A percentile compares a stretch with the other conserved stretches of the same genome.
Conservation (phyloP, 1,284 basidiomycete genomes). For the Puccinia hordei region DNA sequence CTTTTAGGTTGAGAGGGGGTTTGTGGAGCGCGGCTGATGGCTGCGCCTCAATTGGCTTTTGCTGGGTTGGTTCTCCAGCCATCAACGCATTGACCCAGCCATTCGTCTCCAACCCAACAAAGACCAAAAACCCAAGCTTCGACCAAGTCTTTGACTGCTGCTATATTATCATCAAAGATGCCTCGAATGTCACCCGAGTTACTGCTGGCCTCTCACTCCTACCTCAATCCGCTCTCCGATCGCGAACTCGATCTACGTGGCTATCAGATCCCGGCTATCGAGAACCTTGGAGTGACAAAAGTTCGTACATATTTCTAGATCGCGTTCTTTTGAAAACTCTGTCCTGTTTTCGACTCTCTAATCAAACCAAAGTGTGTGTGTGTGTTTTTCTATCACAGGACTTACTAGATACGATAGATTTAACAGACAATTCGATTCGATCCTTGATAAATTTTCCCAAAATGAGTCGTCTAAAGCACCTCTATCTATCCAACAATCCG, state of each 20-base stretch:
- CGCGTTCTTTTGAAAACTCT: no score
- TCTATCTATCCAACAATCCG: conserved; percentile 84
- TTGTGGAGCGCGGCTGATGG: no score
- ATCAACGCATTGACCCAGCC: no score
- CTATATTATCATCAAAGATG: no score
- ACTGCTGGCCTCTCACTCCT: conserved; percentile 73
- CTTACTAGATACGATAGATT: conserved; percentile 89
- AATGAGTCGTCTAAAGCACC: conserved; percentile 74
- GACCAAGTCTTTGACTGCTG: no score
- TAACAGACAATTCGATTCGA: conserved; percentile 92
- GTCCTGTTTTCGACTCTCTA: background rate
- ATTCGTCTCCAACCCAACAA: no score
- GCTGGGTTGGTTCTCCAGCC: no score
- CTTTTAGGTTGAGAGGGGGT: no score
- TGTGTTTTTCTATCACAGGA: conserved; percentile 64
- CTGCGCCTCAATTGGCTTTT: no score
- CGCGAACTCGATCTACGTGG: conserved; percentile 91
- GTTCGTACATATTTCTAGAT: conserved; percentile 62
- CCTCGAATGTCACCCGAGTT: conserved; percentile 67
- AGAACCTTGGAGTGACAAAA: conserved; percentile 97
- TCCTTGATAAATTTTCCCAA: conserved; percentile 83
- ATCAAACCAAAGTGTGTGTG: background rate
- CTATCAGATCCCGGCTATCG: conserved; percentile 95
- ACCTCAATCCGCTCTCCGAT: conserved; percentile 87
- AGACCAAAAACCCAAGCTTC: no score